These are phyloP conservation scores for Sporodiniella umbellata DNA, from an alignment of 371 early-diverging fungal genomes.

Conservation along the genomic window DNA sequence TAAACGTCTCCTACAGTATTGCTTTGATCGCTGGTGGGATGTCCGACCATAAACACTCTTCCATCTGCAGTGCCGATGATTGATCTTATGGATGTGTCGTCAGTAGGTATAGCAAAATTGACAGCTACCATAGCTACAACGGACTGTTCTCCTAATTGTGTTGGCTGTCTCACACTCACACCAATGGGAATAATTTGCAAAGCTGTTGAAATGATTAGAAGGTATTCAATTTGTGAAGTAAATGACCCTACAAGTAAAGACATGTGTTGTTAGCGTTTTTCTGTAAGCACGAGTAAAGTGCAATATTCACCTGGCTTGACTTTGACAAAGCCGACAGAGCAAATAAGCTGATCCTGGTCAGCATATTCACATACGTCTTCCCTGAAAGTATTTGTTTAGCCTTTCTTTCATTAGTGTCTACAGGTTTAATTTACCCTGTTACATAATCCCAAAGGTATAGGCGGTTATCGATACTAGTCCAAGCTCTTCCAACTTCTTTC, in stretches of 20 bases:
- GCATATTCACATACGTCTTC: conserved; percentile 69
- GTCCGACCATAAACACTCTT: conserved; percentile 80
- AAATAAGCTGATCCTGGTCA: conserved; percentile 86
- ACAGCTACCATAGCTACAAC: conserved; percentile 38
- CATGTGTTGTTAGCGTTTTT: no score
- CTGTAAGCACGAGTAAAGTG: no score
- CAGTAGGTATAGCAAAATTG: conserved; percentile 68
- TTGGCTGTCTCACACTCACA: background rate
- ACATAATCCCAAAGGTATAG: conserved; percentile 81
- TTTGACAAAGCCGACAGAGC: conserved; percentile 72
- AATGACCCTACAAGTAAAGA: conserved; percentile 80
- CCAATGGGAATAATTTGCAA: conserved; percentile 77
- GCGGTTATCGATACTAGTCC: conserved; percentile 76
- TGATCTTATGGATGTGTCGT: conserved; percentile 67
- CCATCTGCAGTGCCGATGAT: conserved; percentile 75
- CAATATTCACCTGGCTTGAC: conserved; percentile 69
- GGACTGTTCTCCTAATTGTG: background rate
- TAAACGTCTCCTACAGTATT: conserved; percentile 72
- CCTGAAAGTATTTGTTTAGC: conserved; percentile 16
- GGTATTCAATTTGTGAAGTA: conserved; percentile 68
- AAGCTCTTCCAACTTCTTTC: conserved; percentile 74
- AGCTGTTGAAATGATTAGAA: conserved; percentile 84
- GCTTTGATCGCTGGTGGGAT: background rate
- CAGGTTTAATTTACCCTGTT: conserved; percentile 37
- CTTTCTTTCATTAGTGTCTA: no score